Evolutionary conservation across 1,284 basidiomycete genomes (phyloP), one percentile per base, ranked within the genome.

Genomic region (Thecaphora thlaspeos): DNA sequence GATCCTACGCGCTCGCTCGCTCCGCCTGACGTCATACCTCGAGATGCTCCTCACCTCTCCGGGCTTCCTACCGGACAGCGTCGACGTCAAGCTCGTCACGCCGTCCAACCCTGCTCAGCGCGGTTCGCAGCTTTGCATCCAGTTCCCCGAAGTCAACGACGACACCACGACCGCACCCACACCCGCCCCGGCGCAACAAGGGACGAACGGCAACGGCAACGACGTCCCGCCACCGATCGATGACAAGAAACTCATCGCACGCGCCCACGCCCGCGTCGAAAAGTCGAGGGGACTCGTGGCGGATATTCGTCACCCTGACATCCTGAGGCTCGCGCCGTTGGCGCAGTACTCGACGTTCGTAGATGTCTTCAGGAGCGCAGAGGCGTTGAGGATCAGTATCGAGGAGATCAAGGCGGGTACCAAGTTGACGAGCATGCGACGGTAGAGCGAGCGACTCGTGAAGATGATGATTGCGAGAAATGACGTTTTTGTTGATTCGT

Each of bases 271-370:
- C 34, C 41, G 62, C 7, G 59, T 68, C 2, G 70, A 75, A 46
- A 62, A 66, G 50, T 45, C 60, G 43, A 45, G 49, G 14, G 71
- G 73, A 2, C 49, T 76, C 24, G 60, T 76, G 18, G 64, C 58
- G 7, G 74, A 76, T 45, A 66, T 75, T 21, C 48, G 74, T 18
- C 53, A 64, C 40, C 74, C 74, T 0, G 74, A 76, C 41, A 68
- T 76, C 53, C 45, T 76, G 12, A 52, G 74, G 4, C 30, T 76
- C 15, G 74, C 73, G n/a, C 74, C 74, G 4, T 43, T 75, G 34
- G 71, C 74, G 15, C 73, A 73, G 46, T 76, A 62, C 46, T 60
- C 55, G 28, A 67, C 65, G 5, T 76, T 61, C 37, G 46, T 36
- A 12, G 74, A 76, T 39, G 71, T 74, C n/a, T 73, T 62, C 61